These are phyloP conservation scores for Phytomonas sp. DNA, from an alignment of 208 protist genomes.

Conservation along the genomic window DNA sequence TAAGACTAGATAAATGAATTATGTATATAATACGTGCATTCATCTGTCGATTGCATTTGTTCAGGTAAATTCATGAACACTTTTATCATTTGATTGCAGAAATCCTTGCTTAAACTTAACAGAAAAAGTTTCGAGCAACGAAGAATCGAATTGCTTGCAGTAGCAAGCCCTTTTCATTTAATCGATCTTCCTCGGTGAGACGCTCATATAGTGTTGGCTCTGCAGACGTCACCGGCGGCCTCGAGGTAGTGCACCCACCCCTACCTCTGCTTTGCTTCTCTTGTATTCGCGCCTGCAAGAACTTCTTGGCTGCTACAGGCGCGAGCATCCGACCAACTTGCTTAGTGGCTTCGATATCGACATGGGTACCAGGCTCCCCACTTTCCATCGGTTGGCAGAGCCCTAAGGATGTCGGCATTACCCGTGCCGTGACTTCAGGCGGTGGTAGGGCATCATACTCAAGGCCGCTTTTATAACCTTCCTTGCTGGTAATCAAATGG, in stretches of 20 bases:
- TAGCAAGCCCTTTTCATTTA: conserved; percentile 64
- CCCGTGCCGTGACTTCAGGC: conserved; percentile 12
- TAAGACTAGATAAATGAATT: background rate
- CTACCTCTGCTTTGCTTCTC: background rate
- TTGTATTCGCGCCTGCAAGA: conserved; percentile 3
- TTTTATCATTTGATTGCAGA: background rate
- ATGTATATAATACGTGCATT: background rate
- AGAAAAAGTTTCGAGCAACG: conserved; percentile 60
- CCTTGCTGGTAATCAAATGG: background rate
- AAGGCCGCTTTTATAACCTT: background rate
- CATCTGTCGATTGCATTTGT: background rate
- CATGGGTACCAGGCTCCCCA: background rate
- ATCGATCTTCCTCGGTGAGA: conserved; percentile 55
- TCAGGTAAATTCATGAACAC: background rate
- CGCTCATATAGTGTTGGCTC: conserved; percentile 59
- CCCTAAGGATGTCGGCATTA: conserved; percentile 14
- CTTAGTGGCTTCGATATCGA: conserved; percentile 2
- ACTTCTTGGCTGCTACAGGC: conserved; percentile 48
- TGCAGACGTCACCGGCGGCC: conserved; percentile 11
- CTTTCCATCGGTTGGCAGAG: background rate
- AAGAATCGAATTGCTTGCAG: conserved; percentile 84
- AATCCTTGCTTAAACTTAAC: background rate
- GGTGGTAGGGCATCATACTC: conserved; percentile 25
- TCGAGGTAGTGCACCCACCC: conserved; percentile 14
- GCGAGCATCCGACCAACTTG: conserved; percentile 53